phyloP scores from a whole-genome alignment of 345 rosid genomes.

The Eucalyptus curtisii region DNA sequence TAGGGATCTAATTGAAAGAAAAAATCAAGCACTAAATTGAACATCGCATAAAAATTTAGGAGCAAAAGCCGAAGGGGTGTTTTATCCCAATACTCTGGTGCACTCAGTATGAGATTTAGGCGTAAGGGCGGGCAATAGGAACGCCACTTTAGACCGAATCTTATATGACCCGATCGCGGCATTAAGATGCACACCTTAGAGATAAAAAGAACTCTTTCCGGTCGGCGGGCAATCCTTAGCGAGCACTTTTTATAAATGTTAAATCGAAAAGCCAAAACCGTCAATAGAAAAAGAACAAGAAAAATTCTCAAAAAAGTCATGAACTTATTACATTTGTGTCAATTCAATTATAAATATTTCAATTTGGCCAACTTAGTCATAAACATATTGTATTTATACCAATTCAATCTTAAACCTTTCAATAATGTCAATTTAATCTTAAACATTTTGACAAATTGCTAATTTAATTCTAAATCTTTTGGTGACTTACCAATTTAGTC shows the following conservation, averaged over 20 bases:
- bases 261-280: not conserved
- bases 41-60: not conserved
- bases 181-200: not conserved
- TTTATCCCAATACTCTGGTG: not conserved
- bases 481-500: too few species aligned
- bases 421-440: too few species aligned
- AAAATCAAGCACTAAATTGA: not conserved
- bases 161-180: not conserved
- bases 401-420: too few species aligned
- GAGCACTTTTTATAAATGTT: not conserved
- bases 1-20: not conserved
- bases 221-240: not conserved
- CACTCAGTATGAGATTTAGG: not conserved
- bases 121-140: rapidly evolving
- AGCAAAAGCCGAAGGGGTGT: not conserved
- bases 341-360: too few species aligned
- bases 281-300: not conserved
- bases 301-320: too few species aligned
- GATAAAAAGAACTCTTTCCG: not conserved
- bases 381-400: too few species aligned
- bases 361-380: too few species aligned
- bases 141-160: not conserved
- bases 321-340: too few species aligned
- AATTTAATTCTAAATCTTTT: too few species aligned
- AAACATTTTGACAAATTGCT: too few species aligned